Base-by-base conservation (phyloP, 345 rosid genomes). In the Turnera subulata region DNA sequence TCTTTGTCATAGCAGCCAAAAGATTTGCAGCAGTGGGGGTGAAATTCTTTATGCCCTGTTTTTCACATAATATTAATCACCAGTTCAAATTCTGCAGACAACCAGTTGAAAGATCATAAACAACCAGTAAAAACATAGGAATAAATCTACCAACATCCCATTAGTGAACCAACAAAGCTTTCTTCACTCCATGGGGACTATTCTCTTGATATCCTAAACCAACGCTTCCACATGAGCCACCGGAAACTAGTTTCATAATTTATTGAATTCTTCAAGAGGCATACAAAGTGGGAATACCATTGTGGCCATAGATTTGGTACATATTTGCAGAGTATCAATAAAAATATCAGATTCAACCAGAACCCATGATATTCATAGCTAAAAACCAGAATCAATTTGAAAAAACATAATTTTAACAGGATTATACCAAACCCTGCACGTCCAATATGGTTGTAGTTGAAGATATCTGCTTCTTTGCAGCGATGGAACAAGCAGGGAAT, bases 401-500 rank as follows among this genome's bases (percentile, higher is more conserved):
- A 53, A 46, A 39, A 26, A 74, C 37, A 18, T n/a, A 51, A 14
- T 18, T 51, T 39, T 55, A 12, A 43, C 17, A 14, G 16, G 33
- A 59, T 33, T 55, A 37, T 86, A 93, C 99, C 96, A 93, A 62
- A 62, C 96, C 97, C 38, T 86, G 84, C 50, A 85, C 99, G 77
- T 93, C 99, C 70, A 93, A 66, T 72, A 93, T 74, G 17, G 97
- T 89, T 56, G 99, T 89, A 0, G 96, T 82, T 21, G 97, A 78
- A 64, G 83, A 75, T 53, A 93, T 85, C 65, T 74, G 72, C 52
- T 76, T 84, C 77, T 82, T 93, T 55, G 97, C 81, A 16, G 99
- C 91, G 65, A 93, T 72, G 1, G 99, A 86, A 69, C 99, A 93
- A 39, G 96, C 94, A 55, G 96, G 94, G 66, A 89, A 89, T 65